phyloP scores from a whole-genome alignment of 2,329 filamentous ascomycete species.

The Epichloe brachyelytri region DNA sequence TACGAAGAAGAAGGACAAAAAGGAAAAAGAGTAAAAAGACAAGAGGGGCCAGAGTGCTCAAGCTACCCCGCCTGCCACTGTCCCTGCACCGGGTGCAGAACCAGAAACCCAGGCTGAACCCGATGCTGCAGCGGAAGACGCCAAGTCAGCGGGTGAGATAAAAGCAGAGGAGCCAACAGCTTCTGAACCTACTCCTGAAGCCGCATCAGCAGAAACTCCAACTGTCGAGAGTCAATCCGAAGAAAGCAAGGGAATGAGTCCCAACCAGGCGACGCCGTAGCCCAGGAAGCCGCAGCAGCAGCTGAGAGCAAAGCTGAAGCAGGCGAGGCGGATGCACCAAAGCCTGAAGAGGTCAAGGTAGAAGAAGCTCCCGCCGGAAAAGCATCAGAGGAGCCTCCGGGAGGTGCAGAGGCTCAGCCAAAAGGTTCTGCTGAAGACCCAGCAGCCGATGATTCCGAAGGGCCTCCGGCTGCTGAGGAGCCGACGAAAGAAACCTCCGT shows the following conservation, averaged over 20 bases:
- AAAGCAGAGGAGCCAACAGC: not conserved
- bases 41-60: constrained; percentile 7
- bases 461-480: not conserved
- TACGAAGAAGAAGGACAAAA: constrained; percentile 13
- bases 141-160: no score
- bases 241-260: not conserved
- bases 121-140: constrained; percentile 5
- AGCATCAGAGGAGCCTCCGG: not conserved
- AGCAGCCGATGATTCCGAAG: not conserved
- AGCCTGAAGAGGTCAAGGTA: not conserved
- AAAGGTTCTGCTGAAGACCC: not conserved
- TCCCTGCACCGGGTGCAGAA: not conserved
- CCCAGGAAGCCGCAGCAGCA: not conserved
- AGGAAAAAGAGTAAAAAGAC: constrained; percentile 13
- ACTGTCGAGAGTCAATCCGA: not conserved
- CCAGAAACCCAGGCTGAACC: constrained; percentile 3
- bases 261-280: not conserved
- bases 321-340: not conserved
- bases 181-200: not conserved
- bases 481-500: not conserved
- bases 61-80: not conserved
- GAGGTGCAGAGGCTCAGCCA: not conserved
- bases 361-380: not conserved
- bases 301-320: not conserved
- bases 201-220: not conserved